A percentile compares a stretch with the other conserved stretches of the same genome.
Conservation (phyloP, 2,329 filamentous ascomycete species). For the Microthyrium microscopicum region DNA sequence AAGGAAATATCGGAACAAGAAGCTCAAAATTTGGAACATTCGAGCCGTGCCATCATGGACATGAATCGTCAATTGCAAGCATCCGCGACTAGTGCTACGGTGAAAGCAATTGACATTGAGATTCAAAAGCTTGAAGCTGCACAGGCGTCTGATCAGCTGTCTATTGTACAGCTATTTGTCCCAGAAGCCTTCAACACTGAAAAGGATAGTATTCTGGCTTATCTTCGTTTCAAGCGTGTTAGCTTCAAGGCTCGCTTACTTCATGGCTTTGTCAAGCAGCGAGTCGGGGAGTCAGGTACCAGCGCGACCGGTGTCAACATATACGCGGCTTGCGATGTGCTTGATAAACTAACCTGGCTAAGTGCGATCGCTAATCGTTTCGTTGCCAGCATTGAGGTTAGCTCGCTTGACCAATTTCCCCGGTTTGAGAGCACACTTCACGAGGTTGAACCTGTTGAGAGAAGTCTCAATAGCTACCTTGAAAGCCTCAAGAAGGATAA, state of each 20-base stretch:
- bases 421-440: constrained; percentile 65
- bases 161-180: constrained; percentile 76
- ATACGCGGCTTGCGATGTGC: constrained; percentile 62
- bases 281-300: constrained; percentile 50
- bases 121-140: constrained; percentile 73
- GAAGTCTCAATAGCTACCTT: constrained; percentile 75
- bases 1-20: constrained; percentile 86
- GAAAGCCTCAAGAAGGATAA: constrained; percentile 72
- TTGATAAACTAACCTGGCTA: constrained; percentile 77
- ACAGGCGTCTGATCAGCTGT: constrained; percentile 73
- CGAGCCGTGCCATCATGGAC: constrained; percentile 89
- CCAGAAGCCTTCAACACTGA: constrained; percentile 71
- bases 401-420: constrained; percentile 61
- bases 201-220: constrained; percentile 69
- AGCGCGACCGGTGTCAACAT: constrained; percentile 59
- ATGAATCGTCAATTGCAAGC: constrained; percentile 87
- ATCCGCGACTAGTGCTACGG: constrained; percentile 78
- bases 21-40: constrained; percentile 73
- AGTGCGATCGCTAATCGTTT: constrained; percentile 71
- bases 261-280: constrained; percentile 62
- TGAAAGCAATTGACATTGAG: constrained; percentile 87
- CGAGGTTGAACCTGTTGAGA: constrained; percentile 82
- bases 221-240: constrained; percentile 75
- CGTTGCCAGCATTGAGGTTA: constrained; percentile 61
- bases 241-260: constrained; percentile 75